Conservation (phyloP, 176 grass and related monocot species). For the Paspalum notatum region DNA sequence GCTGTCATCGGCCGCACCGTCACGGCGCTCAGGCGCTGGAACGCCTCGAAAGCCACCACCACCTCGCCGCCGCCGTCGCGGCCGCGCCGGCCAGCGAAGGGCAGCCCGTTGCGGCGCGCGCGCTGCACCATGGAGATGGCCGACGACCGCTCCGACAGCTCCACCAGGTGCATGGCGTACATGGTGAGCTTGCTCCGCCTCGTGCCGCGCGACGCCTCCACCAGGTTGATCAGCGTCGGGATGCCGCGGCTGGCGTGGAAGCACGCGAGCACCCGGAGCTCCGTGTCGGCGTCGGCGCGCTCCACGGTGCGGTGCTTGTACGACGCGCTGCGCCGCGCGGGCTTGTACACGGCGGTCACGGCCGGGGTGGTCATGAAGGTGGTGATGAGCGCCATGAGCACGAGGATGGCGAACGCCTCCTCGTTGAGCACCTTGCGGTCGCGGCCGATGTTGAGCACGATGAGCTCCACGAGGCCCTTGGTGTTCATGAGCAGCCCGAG, state of each 20-base stretch:
- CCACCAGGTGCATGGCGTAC: slow-evolving; percentile 76
- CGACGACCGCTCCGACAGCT: slow-evolving; percentile 62
- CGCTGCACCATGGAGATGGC: slow-evolving; percentile 66
- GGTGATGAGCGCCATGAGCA: slow-evolving; percentile 61
- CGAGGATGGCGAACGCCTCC: slow-evolving; percentile 61
- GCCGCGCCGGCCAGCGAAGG: slow-evolving; percentile 39
- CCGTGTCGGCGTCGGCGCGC: slow-evolving; percentile 39
- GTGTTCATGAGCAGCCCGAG: slow-evolving; percentile 72
- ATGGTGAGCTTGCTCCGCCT: slow-evolving; percentile 46
- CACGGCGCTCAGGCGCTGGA: slow-evolving; percentile 54
- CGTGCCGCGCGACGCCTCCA: slow-evolving; percentile 59
- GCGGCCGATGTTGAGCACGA: slow-evolving; percentile 68
- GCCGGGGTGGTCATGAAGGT: slow-evolving; percentile 61
- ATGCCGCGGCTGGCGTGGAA: slow-evolving; percentile 63
- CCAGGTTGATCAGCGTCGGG: slow-evolving; percentile 65
- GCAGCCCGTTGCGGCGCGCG: slow-evolving; percentile 60
- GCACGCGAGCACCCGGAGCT: slow-evolving; percentile 68
- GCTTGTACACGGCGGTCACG: slow-evolving; percentile 52
- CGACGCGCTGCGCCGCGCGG: slow-evolving; percentile 13
- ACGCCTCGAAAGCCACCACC: slow-evolving; percentile 69
- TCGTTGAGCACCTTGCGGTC: slow-evolving; percentile 71
- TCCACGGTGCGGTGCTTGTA: slow-evolving; percentile 65
- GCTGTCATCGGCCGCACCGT: slow-evolving; percentile 58
- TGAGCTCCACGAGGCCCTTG: slow-evolving; percentile 66
- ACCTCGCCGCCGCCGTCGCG: not conserved